A percentile compares a stretch with the other conserved stretches of the same genome.
Evolutionary conservation across 768 basidiomycete species (phyloP).

Genomic region (Tylopilus sp.): DNA sequence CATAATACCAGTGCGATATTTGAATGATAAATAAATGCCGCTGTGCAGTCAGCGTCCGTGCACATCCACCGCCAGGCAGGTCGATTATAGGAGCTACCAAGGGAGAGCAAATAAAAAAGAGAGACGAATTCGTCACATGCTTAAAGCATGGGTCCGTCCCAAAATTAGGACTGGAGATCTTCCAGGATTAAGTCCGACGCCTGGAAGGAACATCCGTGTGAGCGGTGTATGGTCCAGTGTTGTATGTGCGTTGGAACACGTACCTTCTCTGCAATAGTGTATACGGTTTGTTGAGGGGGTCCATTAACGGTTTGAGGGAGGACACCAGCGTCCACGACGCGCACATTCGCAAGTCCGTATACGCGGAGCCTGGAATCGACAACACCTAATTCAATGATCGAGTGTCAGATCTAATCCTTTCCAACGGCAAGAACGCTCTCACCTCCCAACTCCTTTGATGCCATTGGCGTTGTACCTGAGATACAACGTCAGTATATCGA

Average conservation of each 20-base stretch:
- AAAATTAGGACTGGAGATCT: no score
- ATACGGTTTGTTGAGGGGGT: neutral
- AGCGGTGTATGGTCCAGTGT: neutral
- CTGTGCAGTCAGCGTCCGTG: no score
- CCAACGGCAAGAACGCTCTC: neutral
- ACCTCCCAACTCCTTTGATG: neutral
- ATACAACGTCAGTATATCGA: neutral
- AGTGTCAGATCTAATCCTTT: neutral
- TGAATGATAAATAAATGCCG: neutral
- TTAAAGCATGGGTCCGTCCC: no score
- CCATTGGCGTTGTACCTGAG: conserved; percentile 1
- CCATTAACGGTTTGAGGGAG: neutral
- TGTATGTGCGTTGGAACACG: neutral
- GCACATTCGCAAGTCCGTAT: no score
- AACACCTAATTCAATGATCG: neutral
- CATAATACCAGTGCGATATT: neutral
- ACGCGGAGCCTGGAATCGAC: no score
- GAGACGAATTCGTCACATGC: neutral
- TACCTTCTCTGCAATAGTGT: neutral
- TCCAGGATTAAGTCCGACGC: no score
- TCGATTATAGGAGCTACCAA: neutral
- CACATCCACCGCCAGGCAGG: no score
- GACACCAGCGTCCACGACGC: neutral
- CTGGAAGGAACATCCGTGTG: no score
- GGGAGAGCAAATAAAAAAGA: neutral